Evolutionary conservation across 257 asterid species (phyloP), one percentile per base, ranked within the genome.

Genomic region (Petunia secreta): DNA sequence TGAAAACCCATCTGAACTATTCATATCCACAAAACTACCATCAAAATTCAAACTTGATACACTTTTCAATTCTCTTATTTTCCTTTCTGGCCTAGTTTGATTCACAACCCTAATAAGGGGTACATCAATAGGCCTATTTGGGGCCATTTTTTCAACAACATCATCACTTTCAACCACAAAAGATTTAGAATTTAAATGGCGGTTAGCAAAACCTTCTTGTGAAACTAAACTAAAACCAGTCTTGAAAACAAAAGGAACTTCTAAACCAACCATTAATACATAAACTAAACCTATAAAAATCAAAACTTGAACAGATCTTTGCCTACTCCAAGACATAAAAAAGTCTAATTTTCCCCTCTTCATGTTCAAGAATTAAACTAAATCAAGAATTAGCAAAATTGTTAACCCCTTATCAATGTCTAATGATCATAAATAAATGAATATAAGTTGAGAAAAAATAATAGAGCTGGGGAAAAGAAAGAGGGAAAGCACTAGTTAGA

Each of bases 181-280:
- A 8, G 94, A 82, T 82, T 73, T 73, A 1, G 78, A 73, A 73
- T 73, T 73, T 4, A 88, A 81, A 78, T 87, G 84, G 46, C 92
- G 93, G 76, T 86, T 86, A 6, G 84, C 82, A 53, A 52, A 63
- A 6, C 82, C 89, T 15, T 90, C 91, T 8, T 83, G 87, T 60
- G 85, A 81, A 77, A 90, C 90, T 1, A 87, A 80, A 79, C 83
- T 75, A 50, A 85, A 84, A 46, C 92, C 93, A 75, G 87, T 87
- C 80, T 68, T 86, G 87, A 91, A 91, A 78, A 96, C 93, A 36
- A 92, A 88, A 1, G 97, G 98, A 82, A 90, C 91, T 86, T 96
- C 97, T 69, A 92, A 85, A 79, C 91, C 83, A 85, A 94, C 93
- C 77, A 94, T 64, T 9, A 96, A 73, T 6, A 88, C 10, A 82